Evolutionary conservation across 1,139 yeast species (phyloP), one percentile per base, ranked within the genome.

Genomic region (Nakaseomyces nivariensis): DNA sequence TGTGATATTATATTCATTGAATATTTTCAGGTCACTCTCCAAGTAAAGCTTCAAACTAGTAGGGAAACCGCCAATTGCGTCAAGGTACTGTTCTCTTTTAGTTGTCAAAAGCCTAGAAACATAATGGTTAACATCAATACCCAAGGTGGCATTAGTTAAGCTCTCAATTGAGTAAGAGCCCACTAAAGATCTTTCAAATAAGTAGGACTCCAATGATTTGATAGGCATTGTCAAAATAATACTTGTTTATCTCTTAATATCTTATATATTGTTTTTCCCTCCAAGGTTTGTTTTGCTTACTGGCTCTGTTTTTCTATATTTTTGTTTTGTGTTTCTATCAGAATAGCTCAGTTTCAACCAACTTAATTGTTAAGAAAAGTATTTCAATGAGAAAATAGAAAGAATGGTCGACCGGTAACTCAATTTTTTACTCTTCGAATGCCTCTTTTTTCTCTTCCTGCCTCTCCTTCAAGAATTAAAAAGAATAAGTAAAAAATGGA

Each of bases 11-110:
- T 74, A 75, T 51, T 79, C 80, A 51, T 74, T 71, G 60, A 89
- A 80, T 4, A 76, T 75, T 49, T 74, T 73, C 51, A 87, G 70
- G 61, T 88, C 94, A 1, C 81, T 70, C 46, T 79, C 79, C 46
- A 88, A 71, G 58, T 74, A 75, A 54, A 72, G 74, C 53, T 73
- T 74, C 54, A 89, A 68, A 1, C 87, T 77, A 42, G 77, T 67
- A 1, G 96, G 96, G 50, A 84, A 76, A 0, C 96, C 96, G 7
- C 96, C 96, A 55, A 85, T 76, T 4, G 95, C 95, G 47, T 84
- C 85, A 47, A 82, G 69, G 55, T 78, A 77, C 49, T 85, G 85
- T 58, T 87, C 95, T 52, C 80, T 80, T 56, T 81, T 82, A 56
- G 72, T 73, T 5, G 82, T 75, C 54, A 85, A 69, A 45, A 85